Percentiles rank a stretch among this genome's conserved stretches.
Conservation (phyloP, 352 stramenopile genomes). For the Pythium volutum region DNA sequence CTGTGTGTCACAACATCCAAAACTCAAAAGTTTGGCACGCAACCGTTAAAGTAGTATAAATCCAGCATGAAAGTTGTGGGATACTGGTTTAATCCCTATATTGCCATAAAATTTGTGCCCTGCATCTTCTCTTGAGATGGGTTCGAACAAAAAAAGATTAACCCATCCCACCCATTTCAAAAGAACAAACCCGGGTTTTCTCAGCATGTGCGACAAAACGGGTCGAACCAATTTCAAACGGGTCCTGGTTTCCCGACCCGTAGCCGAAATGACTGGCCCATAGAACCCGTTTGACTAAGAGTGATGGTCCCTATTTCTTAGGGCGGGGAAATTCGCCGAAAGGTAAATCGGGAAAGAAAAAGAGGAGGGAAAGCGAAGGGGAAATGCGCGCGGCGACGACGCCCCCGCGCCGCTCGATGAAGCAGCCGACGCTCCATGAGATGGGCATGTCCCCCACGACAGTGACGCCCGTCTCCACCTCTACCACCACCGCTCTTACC, state of each 20-base stretch:
- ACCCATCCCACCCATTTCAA: constrained; percentile 4
- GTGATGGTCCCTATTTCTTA: constrained; percentile 16
- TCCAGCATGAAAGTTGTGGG: no score
- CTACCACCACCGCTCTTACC: no score
- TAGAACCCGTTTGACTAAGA: constrained; percentile 16
- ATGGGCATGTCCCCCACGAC: neutral
- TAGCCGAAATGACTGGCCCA: constrained; percentile 9
- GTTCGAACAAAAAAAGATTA: constrained; percentile 15
- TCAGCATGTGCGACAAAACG: neutral
- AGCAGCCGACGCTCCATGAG: constrained; percentile 20
- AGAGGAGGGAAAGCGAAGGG: neutral
- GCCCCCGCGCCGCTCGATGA: constrained; percentile 24
- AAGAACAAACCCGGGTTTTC: neutral
- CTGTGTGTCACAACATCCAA: constrained; percentile 11
- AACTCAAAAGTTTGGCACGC: neutral
- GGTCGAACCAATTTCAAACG: neutral
- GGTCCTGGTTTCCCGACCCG: neutral
- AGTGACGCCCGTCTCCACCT: neutral
- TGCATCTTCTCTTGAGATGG: neutral
- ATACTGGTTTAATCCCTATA: neutral
- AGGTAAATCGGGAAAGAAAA: neutral
- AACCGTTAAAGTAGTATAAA: neutral
- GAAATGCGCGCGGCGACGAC: constrained; percentile 10
- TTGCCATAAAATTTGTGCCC: neutral
- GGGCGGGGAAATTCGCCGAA: constrained; percentile 5